Base-by-base conservation (phyloP, 768 basidiomycete species). In the Amanita fuliginea region DNA sequence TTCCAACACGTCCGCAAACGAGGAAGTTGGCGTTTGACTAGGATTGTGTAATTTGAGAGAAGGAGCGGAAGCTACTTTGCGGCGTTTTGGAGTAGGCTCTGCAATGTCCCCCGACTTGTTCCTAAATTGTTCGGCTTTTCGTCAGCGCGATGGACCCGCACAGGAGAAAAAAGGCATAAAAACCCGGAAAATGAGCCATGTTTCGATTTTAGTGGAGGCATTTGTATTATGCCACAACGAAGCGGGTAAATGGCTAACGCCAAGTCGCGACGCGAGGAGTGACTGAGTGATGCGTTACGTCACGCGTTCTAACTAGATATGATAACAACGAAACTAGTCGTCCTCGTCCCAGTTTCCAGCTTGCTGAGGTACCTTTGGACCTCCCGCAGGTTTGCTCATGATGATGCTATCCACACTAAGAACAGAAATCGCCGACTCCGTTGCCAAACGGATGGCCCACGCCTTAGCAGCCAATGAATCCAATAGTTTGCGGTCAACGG, bases 371-470 rank as follows among this genome's bases (percentile, higher is more conserved):
- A 91, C 71, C 62, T 89, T 91, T 42, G 87, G 88, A 43, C 88
- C 87, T 26, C 88, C 87, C 0, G 88, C 86, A n/a, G 86, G 86
- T 61, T 90, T 91, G 69, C 86, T 89, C 80, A 94, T 92, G 70
- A 97, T 96, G 63, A 98, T 97, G 60, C 88, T 91, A 67, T 99
- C 96, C 6, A 99, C 96, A 54, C 85, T 86, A 48, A 99, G 78
- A 26, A 96, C 88, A 0, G 89, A 83, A 35, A 87, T 76, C 1
- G 93, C 92, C 14, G 92, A 90, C 61, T 96, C 92, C 0, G 91
- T 91, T 13, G 85, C 93, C n/a, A 93, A 76, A 51, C 77, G 74
- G 57, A 96, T 78, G 1, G 90, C 91, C 91, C 92, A 95, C 4
- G 81, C 70, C 64, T 94, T 95, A 14, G 90, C 86, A 7, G 81